phyloP scores from a whole-genome alignment of 768 basidiomycete genomes.

The Rhodotorula toruloides region DNA sequence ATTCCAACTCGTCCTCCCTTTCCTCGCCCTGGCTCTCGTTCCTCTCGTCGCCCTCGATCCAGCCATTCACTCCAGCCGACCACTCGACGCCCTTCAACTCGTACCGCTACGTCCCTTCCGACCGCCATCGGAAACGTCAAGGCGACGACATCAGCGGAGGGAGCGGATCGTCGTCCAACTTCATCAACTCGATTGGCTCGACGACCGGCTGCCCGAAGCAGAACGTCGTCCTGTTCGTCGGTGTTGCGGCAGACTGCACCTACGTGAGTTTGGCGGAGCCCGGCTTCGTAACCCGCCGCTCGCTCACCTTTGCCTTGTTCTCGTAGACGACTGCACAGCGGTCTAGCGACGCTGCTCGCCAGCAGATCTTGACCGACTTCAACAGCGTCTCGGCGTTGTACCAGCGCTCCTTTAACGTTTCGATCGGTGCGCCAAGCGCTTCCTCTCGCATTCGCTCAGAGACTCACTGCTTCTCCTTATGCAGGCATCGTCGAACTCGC shows the following conservation, averaged over 20 bases:
- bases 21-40: slow-evolving; percentile 33
- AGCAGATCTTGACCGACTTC: slow-evolving; percentile 58
- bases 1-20: slow-evolving; percentile 4
- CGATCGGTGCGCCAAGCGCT: slow-evolving; percentile 53
- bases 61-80: slow-evolving; percentile 4
- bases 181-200: slow-evolving; percentile 63
- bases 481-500: slow-evolving; percentile 62
- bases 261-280: slow-evolving; percentile 53
- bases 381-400: slow-evolving; percentile 45
- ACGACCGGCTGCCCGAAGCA: slow-evolving; percentile 65
- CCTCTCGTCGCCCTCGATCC: slow-evolving; percentile 50
- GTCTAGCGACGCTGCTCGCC: slow-evolving; percentile 61
- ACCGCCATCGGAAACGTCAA: slow-evolving; percentile 25
- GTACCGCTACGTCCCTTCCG: slow-evolving; percentile 55
- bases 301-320: background rate
- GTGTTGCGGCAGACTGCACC: slow-evolving; percentile 80
- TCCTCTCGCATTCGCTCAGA: background rate
- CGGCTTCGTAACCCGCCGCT: too few species aligned
- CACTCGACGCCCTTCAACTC: slow-evolving; percentile 43
- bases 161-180: slow-evolving; percentile 52
- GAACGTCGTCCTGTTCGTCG: slow-evolving; percentile 72
- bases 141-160: slow-evolving; percentile 42
- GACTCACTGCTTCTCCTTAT: too few species aligned
- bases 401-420: slow-evolving; percentile 71
- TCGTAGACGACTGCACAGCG: slow-evolving; percentile 47